A percentile compares a stretch with the other conserved stretches of the same genome.
These are phyloP conservation scores for Ottelia alismoides DNA, from an alignment of 106 monocot genomes.

Conservation along the genomic window DNA sequence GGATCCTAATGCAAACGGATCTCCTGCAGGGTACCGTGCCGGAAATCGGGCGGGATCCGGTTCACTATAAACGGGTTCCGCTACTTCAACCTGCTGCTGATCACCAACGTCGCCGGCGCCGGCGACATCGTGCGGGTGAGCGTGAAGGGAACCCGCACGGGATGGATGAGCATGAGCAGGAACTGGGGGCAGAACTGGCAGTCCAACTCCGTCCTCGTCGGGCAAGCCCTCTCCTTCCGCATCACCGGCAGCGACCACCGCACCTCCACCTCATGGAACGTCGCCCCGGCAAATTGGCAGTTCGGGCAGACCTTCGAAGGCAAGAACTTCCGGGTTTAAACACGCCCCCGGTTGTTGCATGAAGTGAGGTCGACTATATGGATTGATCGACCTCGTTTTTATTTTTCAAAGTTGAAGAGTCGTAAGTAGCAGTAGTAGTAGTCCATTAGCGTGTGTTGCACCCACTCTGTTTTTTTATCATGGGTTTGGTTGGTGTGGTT, in stretches of 20 bases:
- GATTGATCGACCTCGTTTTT: too few species aligned
- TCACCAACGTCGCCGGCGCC: slow-evolving; percentile 83
- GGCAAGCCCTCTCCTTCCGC: slow-evolving; percentile 75
- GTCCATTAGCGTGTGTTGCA: too few species aligned
- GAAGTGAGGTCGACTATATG: too few species aligned
- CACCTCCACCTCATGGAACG: slow-evolving; percentile 77
- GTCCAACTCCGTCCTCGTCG: slow-evolving; percentile 60
- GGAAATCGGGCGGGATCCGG: slow-evolving; percentile 63
- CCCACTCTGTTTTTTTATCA: too few species aligned
- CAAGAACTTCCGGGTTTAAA: slow-evolving; percentile 65
- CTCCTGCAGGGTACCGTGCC: slow-evolving; percentile 63
- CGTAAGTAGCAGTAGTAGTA: too few species aligned
- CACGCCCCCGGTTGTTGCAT: too few species aligned
- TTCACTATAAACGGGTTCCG: slow-evolving; percentile 86
- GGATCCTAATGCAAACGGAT: too few species aligned
- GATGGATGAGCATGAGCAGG: slow-evolving; percentile 75
- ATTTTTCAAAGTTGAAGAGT: too few species aligned
- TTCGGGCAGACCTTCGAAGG: slow-evolving; percentile 79
- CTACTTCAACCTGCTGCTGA: slow-evolving; percentile 86
- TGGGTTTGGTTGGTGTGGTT: too few species aligned
- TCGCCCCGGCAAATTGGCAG: slow-evolving; percentile 57
- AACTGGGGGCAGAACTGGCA: slow-evolving; percentile 99
- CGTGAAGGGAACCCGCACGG: slow-evolving; percentile 57
- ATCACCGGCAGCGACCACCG: slow-evolving; percentile 77
- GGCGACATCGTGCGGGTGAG: slow-evolving; percentile 60